phyloP scores from a whole-genome alignment of 1,284 basidiomycete genomes.

The Taiwanofungus camphoratus region DNA sequence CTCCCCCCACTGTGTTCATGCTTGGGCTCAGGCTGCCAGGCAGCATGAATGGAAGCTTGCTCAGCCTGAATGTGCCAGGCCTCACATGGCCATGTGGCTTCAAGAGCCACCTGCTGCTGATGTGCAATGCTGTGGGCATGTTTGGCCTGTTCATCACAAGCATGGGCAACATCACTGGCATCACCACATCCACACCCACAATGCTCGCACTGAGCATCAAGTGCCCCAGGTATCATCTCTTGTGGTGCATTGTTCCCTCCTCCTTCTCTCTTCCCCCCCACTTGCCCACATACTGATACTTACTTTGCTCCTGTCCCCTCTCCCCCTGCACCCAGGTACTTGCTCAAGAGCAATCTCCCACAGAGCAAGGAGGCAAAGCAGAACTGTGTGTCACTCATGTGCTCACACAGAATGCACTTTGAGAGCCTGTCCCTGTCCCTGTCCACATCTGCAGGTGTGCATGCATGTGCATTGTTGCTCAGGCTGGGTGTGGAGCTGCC shows the following conservation, averaged over 20 bases:
- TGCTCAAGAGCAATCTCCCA: slow-evolving; percentile 22
- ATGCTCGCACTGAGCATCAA: slow-evolving; percentile 62
- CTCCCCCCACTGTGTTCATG: no score
- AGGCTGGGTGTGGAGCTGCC: slow-evolving; percentile 9
- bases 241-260: slow-evolving; percentile 40
- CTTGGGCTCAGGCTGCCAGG: no score
- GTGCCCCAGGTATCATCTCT: slow-evolving; percentile 63
- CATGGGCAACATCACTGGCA: no score
- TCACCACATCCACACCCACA: slow-evolving; percentile 46
- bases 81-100: slow-evolving; percentile 13
- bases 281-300: no score
- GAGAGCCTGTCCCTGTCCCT: slow-evolving; percentile 7
- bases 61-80: no score
- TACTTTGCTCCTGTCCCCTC: neutral
- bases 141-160: no score
- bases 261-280: neutral
- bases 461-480: slow-evolving; percentile 8
- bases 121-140: slow-evolving; percentile 57
- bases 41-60: no score
- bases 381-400: slow-evolving; percentile 7
- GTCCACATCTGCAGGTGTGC: no score
- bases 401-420: slow-evolving; percentile 21
- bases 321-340: slow-evolving; percentile 20
- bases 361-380: slow-evolving; percentile 4
- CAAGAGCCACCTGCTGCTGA: slow-evolving; percentile 42